Evolutionary conservation across 176 grass and related monocot genomes (phyloP).

Genomic region (bread wheat (Triticum aestivum)): DNA sequence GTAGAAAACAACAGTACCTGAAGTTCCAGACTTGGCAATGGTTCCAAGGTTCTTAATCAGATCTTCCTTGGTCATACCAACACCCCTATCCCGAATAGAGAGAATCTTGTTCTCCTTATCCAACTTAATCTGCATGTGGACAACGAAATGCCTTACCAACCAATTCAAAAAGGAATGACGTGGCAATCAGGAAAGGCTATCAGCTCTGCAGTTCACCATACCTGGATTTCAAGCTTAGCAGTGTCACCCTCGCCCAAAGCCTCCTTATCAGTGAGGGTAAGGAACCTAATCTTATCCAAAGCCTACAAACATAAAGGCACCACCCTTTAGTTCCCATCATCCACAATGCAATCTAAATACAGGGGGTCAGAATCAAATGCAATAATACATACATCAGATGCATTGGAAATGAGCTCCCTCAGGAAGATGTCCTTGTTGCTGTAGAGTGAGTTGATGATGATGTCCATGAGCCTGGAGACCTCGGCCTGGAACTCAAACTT

Average conservation of each 20-base stretch:
- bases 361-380: background rate
- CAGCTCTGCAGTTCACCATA: constrained; percentile 12
- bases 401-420: constrained; percentile 98
- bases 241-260: constrained; percentile 78
- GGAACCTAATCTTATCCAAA: constrained; percentile 96
- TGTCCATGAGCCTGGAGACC: constrained; percentile 98
- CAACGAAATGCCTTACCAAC: background rate
- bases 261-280: constrained; percentile 92
- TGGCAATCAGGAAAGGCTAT: background rate
- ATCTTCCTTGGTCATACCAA: constrained; percentile 99
- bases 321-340: background rate
- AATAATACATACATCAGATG: constrained; percentile 66
- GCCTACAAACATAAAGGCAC: constrained; percentile 43
- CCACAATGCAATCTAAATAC: background rate
- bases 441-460: constrained; percentile 98
- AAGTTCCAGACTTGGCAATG: constrained; percentile 96
- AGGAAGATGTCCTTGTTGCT: constrained; percentile 99
- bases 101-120: constrained; percentile 93
- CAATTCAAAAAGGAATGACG: background rate
- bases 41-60: constrained; percentile 95
- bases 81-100: constrained; percentile 86
- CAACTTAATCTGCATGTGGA: constrained; percentile 80
- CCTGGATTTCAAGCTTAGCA: constrained; percentile 97
- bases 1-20: constrained; percentile 37
- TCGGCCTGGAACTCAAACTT: constrained; percentile 99